Evolutionary conservation across 805 yeast species (phyloP), one percentile per base, ranked within the genome.

Genomic region (Ogataea dorogensis): DNA sequence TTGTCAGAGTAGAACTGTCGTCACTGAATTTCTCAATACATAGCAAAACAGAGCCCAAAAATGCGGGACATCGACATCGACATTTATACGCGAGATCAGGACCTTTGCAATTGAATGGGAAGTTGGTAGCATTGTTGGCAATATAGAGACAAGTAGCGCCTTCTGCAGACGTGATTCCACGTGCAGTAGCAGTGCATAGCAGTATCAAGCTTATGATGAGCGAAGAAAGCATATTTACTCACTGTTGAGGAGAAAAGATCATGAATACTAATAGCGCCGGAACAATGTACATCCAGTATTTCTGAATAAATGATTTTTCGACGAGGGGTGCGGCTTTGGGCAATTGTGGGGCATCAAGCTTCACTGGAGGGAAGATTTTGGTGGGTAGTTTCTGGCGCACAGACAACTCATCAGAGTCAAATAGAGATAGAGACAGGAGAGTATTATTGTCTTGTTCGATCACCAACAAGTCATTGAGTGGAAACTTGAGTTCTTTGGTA

Each of bases 201-300:
- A 33, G 32, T 20, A 17, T 11, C 12, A 22, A 17, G 16, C n/a
- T 13, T 15, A 27, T 17, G 7, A 27, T 22, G 12, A 28, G 10
- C 4, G 18, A 12, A 13, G 17, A 8, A 4, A 28, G 24, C 31
- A 28, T 28, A 20, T 20, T 16, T 17, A 13, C 6, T 21, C 17
- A 16, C 31, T 36, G 38, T 36, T 47, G 46, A 15, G 52, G 54
- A 7, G 46, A 43, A 33, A 47, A 28, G 14, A 67, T 14, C 47
- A 64, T 40, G 38, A 70, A 37, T 24, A 74, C 42, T 8, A 76
- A 31, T 15, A 73, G 43, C 10, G 75, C 74, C 2, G 79, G 75
- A 6, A 75, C 75, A 17, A 79, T 61, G 54, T 73, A 77, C 68
- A 75, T 65, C 84, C 84, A 79, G 57, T 79, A 71, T 53, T 71